phyloP scores from a whole-genome alignment of 2,329 filamentous ascomycete genomes.

The Fusarium phyllophilum region DNA sequence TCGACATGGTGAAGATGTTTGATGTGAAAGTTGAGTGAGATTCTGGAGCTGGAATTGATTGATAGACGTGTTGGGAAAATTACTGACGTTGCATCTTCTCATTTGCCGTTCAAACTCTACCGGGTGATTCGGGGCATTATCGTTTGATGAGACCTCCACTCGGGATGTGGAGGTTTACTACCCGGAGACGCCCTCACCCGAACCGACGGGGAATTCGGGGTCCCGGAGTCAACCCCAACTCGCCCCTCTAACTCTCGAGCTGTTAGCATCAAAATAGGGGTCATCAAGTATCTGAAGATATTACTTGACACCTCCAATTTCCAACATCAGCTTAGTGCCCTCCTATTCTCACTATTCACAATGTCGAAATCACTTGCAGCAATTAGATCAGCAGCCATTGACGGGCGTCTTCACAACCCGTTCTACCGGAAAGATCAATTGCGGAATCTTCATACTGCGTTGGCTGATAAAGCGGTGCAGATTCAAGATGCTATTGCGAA shows the following conservation, averaged over 20 bases:
- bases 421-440: constrained; percentile 38
- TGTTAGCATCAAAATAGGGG: neutral
- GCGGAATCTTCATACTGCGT: constrained; percentile 12
- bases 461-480: constrained; percentile 15
- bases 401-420: constrained; percentile 34
- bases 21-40: neutral
- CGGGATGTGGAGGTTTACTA: constrained; percentile 27
- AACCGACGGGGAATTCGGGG: constrained; percentile 13
- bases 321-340: neutral
- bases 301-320: neutral
- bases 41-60: neutral
- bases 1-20: constrained; percentile 4
- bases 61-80: neutral
- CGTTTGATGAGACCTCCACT: constrained; percentile 10
- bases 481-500: constrained; percentile 36
- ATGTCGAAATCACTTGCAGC: constrained; percentile 34
- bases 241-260: neutral
- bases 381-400: constrained; percentile 31
- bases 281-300: neutral
- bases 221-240: neutral
- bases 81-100: neutral
- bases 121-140: neutral
- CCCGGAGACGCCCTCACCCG: constrained; percentile 7
- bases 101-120: neutral
- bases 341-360: neutral